Base-by-base conservation (phyloP, 805 yeast genomes). In the Saccharomycopsis sp. region DNA sequence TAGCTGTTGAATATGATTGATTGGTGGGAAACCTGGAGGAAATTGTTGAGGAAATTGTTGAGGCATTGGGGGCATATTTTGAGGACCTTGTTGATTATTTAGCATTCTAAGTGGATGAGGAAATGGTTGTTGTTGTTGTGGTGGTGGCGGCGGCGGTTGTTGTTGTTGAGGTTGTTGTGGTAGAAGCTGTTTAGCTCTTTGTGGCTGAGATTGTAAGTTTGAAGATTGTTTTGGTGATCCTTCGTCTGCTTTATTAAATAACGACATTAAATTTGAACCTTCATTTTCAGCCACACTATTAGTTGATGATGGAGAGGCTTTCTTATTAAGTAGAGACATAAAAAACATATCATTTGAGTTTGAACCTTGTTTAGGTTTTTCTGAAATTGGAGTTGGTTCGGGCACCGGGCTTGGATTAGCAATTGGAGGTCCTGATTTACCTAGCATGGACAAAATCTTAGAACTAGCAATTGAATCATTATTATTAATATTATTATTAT, bases 301-400 rank as follows among this genome's bases (percentile, higher is more conserved):
- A n/a, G n/a, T 20, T 5, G 21, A 5, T 8, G 21, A 5, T 31
- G 20, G 27, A n/a, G 35, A 21, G n/a, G 34, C 27, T 25, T 30
- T 31, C 14, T 21, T 34, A 40, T 34, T 29, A 47, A 72, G 52
- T 40, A 72, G 54, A 4, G 75, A 64, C 57, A 66, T 60, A 50
- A 72, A 68, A 45, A 72, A 72, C 13, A 63, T 52, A 44, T 69
- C 73, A 47, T 56, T 40, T 30, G 43, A 25, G 14, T 19, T 32
- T 19, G 20, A 15, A 19, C 9, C 6, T 17, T 19, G 25, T 18
- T 38, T 18, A 17, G 37, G 31, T 13, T n/a, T 28, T 15, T 31
- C 29, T 31, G 36, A 3, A 23, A 14, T 31, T 25, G 31, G 9
- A 31, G 23, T 23, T 31, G 21, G 25, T 20, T 31, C 21, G 10